Evolutionary conservation across 495 filamentous ascomycete genomes (phyloP), one percentile per base, ranked within the genome.

Genomic region (Articulospora tetracladia): DNA sequence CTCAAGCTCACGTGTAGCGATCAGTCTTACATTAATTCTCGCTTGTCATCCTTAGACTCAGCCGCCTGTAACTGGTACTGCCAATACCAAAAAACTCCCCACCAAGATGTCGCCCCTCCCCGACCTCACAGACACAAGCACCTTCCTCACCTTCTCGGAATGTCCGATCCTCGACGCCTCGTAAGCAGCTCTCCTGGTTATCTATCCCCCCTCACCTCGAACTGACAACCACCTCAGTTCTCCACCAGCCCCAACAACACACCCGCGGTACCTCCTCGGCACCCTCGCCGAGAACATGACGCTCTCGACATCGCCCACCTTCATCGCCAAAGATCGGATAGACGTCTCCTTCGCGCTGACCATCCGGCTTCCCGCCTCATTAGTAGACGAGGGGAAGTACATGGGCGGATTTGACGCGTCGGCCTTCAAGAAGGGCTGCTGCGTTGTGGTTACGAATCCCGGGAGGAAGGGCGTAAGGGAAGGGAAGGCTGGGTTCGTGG

Each of bases 241-340:
- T n/a, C n/a, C n/a, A n/a, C n/a, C n/a, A n/a, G n/a, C n/a, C n/a
- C n/a, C n/a, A n/a, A n/a, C n/a, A n/a, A n/a, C n/a, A n/a, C n/a
- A n/a, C n/a, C n/a, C n/a, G n/a, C n/a, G n/a, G 25, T 55, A 54
- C 48, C 58, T 67, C 46, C 30, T 67, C 32, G 65, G 30, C 27
- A 64, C 60, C 7, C 51, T 67, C 39, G 27, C 22, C 6, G 52
- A 67, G 26, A 61, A 67, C 27, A 67, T 67, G 65, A 67, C 65
- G 3, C 26, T 64, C 23, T 56, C 59, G 20, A 57, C 60, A 23
- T 57, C 44, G 1, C 65, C 65, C 13, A 67, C 65, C 12, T 67
- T 64, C 55, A 64, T 67, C 17, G 36, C 23, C 26, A 52, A 44
- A 46, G 65, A 67, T 30, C 36, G 32, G 1, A 10, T 12, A 8